Base-by-base conservation (phyloP, 495 filamentous ascomycete species). In the Penicillium taxi region DNA sequence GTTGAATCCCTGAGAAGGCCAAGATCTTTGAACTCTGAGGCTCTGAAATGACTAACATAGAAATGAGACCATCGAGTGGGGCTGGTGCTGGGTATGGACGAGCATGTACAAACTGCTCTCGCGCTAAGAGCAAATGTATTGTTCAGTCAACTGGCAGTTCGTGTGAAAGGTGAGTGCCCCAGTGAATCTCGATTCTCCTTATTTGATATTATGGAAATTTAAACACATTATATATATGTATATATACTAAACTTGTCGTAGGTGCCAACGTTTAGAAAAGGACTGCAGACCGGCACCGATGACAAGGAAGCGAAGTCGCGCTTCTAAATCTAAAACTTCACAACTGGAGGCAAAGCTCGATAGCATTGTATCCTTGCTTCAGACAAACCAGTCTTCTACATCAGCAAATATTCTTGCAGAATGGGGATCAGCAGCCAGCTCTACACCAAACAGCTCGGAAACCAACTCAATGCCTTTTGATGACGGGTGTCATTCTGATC, bases 121-220 rank as follows among this genome's bases (percentile, higher is more conserved):
- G 63, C 9, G 66, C 73, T 17, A 79, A 77, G 46, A 74, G 72
- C 47, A 70, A 70, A 44, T 78, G 74, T 42, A 65, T 75, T 24
- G 52, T 63, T 24, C 50, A 58, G 9, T 21, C 41, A 3, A 48
- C 35, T 9, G 62, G 61, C 4, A 36, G 49, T 16, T 48, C 45
- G 25, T 78, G 74, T 39, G 70, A 77, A 37, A 70, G 66, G 64
- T 70, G 17, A 41, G 58, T 41, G 26, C n/a, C n/a, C n/a, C n/a
- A n/a, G n/a, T n/a, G n/a, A n/a, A n/a, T n/a, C n/a, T n/a, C n/a
- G n/a, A n/a, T n/a, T n/a, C n/a, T n/a, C n/a, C n/a, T n/a, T n/a
- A n/a, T n/a, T n/a, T n/a, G n/a, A n/a, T n/a, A n/a, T n/a, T n/a
- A n/a, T n/a, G n/a, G n/a, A n/a, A n/a, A n/a, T n/a, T n/a, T n/a